Evolutionary conservation across 768 basidiomycete genomes (phyloP), one percentile per base, ranked within the genome.

Genomic region (Sporobolomyces roseus): DNA sequence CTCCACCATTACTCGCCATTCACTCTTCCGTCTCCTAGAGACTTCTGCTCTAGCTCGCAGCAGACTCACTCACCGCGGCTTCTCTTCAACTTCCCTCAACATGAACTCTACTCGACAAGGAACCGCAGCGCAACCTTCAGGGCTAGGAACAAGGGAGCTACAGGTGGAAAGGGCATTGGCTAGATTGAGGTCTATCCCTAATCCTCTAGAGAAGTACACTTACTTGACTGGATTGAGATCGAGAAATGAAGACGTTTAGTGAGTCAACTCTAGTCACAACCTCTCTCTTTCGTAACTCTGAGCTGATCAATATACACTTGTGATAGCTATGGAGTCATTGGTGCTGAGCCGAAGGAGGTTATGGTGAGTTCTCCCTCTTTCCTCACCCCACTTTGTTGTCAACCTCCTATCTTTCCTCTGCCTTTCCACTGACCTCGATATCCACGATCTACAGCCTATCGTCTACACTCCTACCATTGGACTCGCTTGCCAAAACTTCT

Each of bases 161-260:
- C 74, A 72, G 25, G 63, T 70, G 29, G 63, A 74, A 38, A 62
- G 75, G 14, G 74, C 72, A 2, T 64, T 76, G 29, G 61, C 72
- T n/a, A 45, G 75, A 7, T 62, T 76, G 1, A 27, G 69, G 4
- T 52, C 36, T 35, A 69, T 73, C 35, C 65, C 70, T 2, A 32
- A 32, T 6, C 27, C 35, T 21, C 55, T 93, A 48, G 89, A 92
- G 77, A 89, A 90, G 80, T 88, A 94, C 80, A 89, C 91, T 76
- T 93, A 87, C 77, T 84, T 94, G 33, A 84, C 86, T 13, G 83
- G 84, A 63, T 82, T 93, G 66, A 88, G 91, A 77, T 80, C 86
- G 71, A 81, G 86, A 56, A 87, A 93, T 77, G 84, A 84, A 19
- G 78, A 82, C 52, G 84, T 88, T 78, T 96, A 93, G n/a, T n/a